Conservation (phyloP, 345 rosid species). For the Pelargonium nanum region DNA sequence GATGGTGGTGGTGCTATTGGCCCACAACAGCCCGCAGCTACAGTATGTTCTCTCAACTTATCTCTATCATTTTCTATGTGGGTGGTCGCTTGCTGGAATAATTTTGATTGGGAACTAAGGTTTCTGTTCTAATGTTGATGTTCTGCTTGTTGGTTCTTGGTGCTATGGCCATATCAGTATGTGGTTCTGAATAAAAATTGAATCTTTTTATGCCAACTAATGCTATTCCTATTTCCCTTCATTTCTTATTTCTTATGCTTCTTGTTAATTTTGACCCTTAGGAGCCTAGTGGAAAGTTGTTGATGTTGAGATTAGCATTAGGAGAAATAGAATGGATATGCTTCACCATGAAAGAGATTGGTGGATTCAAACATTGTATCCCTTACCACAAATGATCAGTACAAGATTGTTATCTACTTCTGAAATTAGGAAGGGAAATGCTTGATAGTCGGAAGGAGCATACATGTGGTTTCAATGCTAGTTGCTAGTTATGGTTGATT, state of each 20-base stretch:
- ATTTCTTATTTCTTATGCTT: neutral
- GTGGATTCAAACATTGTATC: too few species aligned
- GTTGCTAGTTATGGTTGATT: too few species aligned
- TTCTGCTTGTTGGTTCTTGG: neutral
- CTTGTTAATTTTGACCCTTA: neutral
- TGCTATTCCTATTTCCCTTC: too few species aligned
- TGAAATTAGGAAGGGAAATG: too few species aligned
- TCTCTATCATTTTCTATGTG: neutral
- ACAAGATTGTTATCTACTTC: too few species aligned
- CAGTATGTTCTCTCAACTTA: conserved; percentile 33
- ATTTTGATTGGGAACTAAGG: neutral
- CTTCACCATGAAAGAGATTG: too few species aligned
- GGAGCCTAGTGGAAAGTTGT: neutral
- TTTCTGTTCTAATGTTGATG: neutral
- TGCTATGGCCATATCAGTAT: neutral
- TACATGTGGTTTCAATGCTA: too few species aligned
- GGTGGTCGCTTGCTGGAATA: neutral
- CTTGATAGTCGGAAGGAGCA: too few species aligned
- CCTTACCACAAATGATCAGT: too few species aligned
- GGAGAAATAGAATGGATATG: neutral
- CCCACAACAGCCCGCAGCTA: conserved; percentile 23
- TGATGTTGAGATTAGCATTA: neutral
- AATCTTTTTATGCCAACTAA: too few species aligned
- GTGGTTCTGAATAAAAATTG: neutral
- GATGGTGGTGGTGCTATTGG: conserved; percentile 32